Evolutionary conservation across 768 basidiomycete genomes (phyloP).

Genomic region (Amanita rubescens): DNA sequence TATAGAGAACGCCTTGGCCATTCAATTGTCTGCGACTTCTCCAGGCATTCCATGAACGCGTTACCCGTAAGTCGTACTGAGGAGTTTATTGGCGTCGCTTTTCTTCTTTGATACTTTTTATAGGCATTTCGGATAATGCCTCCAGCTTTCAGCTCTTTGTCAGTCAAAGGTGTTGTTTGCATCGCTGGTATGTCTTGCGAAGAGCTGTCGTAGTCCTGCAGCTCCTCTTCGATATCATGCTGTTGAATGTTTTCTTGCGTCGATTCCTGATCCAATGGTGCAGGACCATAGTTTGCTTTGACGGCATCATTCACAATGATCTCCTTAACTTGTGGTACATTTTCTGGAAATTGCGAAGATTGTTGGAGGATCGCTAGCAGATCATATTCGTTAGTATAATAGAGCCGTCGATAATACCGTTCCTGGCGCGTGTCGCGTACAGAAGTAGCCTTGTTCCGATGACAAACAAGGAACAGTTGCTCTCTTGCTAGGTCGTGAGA

Average conservation of each 20-base stretch:
- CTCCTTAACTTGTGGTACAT: not conserved
- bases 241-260: not conserved
- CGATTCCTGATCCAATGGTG: not conserved
- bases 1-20: conserved; percentile 25
- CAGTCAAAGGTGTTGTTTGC: not conserved
- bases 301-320: not conserved
- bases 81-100: not conserved
- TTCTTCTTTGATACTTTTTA: not conserved
- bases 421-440: conserved; percentile 11
- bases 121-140: not conserved
- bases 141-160: not conserved
- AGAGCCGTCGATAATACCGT: conserved; percentile 12
- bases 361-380: conserved; percentile 12
- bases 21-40: conserved; percentile 16
- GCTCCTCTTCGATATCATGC: not conserved
- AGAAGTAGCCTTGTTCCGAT: not conserved
- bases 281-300: not conserved
- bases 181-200: not conserved
- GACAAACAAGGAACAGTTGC: conserved; percentile 2
- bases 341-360: not conserved
- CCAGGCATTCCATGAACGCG: conserved; percentile 22
- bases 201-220: not conserved
- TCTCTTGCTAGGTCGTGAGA: conserved; percentile 2
- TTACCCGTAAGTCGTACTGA: conserved; percentile 2
- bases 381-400: conserved; percentile 10